Conservation (phyloP, 768 basidiomycete species). For the Asterophora lycoperdoides region DNA sequence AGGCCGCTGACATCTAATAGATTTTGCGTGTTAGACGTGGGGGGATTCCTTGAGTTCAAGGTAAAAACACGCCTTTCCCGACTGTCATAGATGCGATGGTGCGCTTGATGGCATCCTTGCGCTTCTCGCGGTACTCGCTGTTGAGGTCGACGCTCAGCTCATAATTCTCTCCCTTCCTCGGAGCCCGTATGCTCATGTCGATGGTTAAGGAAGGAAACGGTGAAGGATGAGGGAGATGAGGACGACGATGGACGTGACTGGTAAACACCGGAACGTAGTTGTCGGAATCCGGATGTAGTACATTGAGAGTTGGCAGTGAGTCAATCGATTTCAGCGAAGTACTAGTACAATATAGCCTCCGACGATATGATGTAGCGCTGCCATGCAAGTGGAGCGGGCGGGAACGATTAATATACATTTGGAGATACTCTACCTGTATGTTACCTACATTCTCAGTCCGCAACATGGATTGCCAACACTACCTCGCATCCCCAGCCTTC, state of each 20-base stretch:
- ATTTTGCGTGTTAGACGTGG: constrained; percentile 6
- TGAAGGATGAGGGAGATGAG: background rate
- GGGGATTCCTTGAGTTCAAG: background rate
- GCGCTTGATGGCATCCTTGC: constrained; percentile 98
- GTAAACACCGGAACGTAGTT: constrained; percentile 1
- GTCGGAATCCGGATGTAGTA: constrained; percentile 11
- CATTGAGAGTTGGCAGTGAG: no score
- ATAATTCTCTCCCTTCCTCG: constrained; percentile 88
- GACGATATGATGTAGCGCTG: no score
- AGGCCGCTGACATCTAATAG: constrained; percentile 80
- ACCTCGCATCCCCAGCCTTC: no score
- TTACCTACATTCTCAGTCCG: no score
- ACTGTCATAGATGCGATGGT: constrained; percentile 99
- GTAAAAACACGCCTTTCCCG: constrained; percentile 71
- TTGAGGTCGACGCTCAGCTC: constrained; percentile 97
- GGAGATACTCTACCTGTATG: no score
- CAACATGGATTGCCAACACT: no score
- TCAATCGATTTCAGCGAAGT: no score
- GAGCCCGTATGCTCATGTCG: constrained; percentile 54
- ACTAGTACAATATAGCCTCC: no score
- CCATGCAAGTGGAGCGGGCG: no score
- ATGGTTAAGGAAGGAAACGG: constrained; percentile 3
- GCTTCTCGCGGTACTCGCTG: constrained; percentile 90
- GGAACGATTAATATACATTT: no score
- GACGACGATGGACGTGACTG: background rate